A percentile compares a stretch with the other conserved stretches of the same genome.
phyloP scores from a whole-genome alignment of 1,139 yeast species.

The Pneumocystis jirovecii region DNA sequence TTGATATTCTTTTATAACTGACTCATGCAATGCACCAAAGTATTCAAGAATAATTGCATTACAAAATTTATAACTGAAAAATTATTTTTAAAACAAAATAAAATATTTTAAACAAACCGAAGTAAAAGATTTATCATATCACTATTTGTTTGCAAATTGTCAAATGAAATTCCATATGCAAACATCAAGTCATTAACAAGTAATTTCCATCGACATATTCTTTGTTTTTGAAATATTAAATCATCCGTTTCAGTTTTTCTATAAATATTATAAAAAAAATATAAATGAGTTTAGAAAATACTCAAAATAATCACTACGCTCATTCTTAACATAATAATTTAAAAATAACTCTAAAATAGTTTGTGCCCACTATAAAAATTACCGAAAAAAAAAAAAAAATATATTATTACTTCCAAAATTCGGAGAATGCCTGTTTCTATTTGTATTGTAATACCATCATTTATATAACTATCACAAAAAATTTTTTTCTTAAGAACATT shows the following conservation, averaged over 20 bases:
- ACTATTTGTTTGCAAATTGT: neutral
- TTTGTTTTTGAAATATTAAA: neutral
- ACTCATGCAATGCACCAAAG: conserved; percentile 21
- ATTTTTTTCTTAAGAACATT: neutral
- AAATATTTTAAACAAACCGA: neutral
- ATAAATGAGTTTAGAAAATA: neutral
- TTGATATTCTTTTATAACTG: conserved; percentile 13
- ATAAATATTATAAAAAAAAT: neutral
- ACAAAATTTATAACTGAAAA: conserved; percentile 24
- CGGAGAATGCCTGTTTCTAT: neutral
- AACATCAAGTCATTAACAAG: neutral
- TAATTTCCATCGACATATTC: neutral
- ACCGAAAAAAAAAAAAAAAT: neutral
- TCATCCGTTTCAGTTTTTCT: neutral
- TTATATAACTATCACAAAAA: neutral
- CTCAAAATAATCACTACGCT: neutral
- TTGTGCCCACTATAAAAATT: neutral
- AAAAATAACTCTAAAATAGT: neutral
- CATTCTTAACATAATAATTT: neutral
- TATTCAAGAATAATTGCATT: conserved; percentile 28
- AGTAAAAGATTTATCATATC: neutral
- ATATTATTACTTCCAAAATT: neutral
- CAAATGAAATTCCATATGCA: neutral
- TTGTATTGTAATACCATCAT: neutral
- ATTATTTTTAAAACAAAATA: neutral